phyloP scores from a whole-genome alignment of 495 filamentous ascomycete genomes.

The Xylaria grammica region DNA sequence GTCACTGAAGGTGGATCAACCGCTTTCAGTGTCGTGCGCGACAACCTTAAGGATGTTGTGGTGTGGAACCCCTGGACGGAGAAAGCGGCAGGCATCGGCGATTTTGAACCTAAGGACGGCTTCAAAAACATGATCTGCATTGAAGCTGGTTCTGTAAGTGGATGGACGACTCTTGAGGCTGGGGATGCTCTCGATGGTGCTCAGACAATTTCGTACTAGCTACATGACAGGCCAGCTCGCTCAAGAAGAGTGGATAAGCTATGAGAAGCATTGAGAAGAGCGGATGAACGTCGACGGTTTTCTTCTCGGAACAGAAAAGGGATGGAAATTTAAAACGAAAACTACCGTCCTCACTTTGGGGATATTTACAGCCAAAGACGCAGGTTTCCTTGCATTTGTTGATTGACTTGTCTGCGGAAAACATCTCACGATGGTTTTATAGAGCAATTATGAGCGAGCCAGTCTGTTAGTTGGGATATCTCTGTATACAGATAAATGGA shows the following conservation, averaged over 20 bases:
- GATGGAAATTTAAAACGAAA: neutral
- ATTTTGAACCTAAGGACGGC: slow-evolving; percentile 88
- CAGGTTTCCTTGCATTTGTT: neutral
- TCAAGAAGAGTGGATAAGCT: slow-evolving; percentile 4
- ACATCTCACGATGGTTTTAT: neutral
- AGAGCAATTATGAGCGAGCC: neutral
- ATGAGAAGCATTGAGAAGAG: neutral
- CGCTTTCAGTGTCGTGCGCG: slow-evolving; percentile 73
- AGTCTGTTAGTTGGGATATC: neutral
- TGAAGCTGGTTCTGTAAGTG: slow-evolving; percentile 82
- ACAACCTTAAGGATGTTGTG: slow-evolving; percentile 83
- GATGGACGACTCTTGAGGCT: slow-evolving; percentile 81
- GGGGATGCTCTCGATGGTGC: slow-evolving; percentile 91
- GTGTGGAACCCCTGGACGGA: slow-evolving; percentile 98
- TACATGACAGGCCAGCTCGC: slow-evolving; percentile 6
- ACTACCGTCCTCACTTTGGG: neutral
- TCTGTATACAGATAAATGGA: neutral
- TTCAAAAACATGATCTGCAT: slow-evolving; percentile 93
- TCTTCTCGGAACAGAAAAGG: neutral
- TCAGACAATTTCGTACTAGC: slow-evolving; percentile 64
- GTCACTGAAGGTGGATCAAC: slow-evolving; percentile 66
- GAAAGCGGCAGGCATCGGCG: slow-evolving; percentile 78
- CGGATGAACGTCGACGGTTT: neutral
- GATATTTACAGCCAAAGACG: neutral
- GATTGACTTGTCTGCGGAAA: neutral